Evolutionary conservation across 2,329 filamentous ascomycete species (phyloP).

Genomic region (Metarhizium anisopliae): DNA sequence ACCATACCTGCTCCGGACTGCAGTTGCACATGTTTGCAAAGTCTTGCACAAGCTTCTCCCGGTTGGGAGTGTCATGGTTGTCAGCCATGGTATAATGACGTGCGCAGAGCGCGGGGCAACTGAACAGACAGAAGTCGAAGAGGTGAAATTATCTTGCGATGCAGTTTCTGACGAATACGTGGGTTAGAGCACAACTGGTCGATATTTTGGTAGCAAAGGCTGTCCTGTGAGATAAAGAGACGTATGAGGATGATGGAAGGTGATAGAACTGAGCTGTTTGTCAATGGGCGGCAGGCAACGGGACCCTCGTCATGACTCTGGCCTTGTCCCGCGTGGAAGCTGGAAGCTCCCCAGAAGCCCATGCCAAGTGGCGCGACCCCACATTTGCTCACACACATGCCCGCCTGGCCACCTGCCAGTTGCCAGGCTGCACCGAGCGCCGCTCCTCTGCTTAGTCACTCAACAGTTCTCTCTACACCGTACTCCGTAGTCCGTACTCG

Average conservation of each 20-base stretch:
- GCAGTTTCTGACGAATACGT: no score
- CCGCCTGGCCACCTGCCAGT: no score
- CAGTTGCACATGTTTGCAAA: slow-evolving; percentile 5
- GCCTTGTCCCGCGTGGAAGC: background rate
- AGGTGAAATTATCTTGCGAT: background rate
- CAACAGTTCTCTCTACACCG: background rate
- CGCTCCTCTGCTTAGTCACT: background rate
- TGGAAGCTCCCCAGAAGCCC: background rate
- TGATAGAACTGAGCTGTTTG: background rate
- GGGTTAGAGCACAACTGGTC: no score
- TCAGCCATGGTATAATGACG: slow-evolving; percentile 1
- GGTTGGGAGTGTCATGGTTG: slow-evolving; percentile 1
- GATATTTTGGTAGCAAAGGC: no score
- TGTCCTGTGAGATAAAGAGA: background rate
- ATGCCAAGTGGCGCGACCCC: background rate
- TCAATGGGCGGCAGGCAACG: slow-evolving; percentile 6
- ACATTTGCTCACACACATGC: background rate
- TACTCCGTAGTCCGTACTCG: background rate
- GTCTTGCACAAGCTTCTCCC: slow-evolving; percentile 5
- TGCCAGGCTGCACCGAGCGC: no score
- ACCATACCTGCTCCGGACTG: slow-evolving; percentile 5
- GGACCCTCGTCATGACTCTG: slow-evolving; percentile 9
- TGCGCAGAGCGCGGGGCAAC: background rate
- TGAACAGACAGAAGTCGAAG: background rate
- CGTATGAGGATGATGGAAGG: slow-evolving; percentile 1